Evolutionary conservation across 371 early-diverging fungal species (phyloP), one percentile per base, ranked within the genome.

Genomic region (Syncephalastrum contaminatum): DNA sequence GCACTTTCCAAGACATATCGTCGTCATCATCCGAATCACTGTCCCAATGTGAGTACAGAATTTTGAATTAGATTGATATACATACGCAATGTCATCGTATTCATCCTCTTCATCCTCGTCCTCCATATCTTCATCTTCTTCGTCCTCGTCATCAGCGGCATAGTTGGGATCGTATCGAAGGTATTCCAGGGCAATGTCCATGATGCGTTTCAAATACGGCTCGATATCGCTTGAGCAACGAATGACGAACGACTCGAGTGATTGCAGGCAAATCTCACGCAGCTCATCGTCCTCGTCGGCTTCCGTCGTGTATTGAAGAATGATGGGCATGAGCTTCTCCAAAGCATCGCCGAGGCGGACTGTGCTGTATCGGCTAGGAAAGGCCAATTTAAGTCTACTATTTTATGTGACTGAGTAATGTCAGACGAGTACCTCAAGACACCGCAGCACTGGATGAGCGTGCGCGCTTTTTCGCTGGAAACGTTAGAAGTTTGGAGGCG

Each of bases 1-100:
- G 91, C 13, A 96, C 93, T 63, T 95, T 94, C 96, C 96, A 96
- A 0, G 94, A 89, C 68, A 84, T 83, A 54, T 90, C 90, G 54
- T 90, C 90, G 48, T 90, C 88, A 24, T 73, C 74, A 45, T 90
- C 87, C 1, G 89, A 88, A 70, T 83, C 88, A 41, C 84, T 83
- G 69, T 0, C 12, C 10, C 7, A 30, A 8, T 30, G 36, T 30
- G 36, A 30, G 36, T 30, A 0, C 44, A n/a, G 44, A 16, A 48
- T 1, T 42, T 5, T 0, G 2, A 6, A 27, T 18, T 18, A 18
- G 5, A 15, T 8, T 24, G 8, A 49, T 21, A 20, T 21, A 58
- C 72, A 59, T 64, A 73, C 72, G 66, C 75, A 54, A 76, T 83
- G 25, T 91, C 90, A 22, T 87, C 92, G 19, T 81, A 89, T 24